Percentiles rank a stretch among this genome's conserved stretches.
Conservation (phyloP, 2,329 filamentous ascomycete genomes). For the Beauveria bassiana region DNA sequence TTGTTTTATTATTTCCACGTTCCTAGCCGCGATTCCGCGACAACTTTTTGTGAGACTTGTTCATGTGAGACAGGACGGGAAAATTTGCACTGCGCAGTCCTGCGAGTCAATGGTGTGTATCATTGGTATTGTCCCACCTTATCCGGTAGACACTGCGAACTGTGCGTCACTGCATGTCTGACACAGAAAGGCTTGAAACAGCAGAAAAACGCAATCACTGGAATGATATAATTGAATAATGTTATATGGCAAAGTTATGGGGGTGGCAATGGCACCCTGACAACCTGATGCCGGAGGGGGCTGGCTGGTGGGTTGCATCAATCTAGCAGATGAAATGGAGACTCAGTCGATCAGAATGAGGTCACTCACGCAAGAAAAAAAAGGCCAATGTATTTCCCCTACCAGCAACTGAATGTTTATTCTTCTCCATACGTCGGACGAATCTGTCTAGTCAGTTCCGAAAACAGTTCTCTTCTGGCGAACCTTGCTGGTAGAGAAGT, state of each 20-base stretch:
- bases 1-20: not conserved
- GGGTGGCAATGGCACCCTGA: too few species aligned
- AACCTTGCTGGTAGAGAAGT: too few species aligned
- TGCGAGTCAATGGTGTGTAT: too few species aligned
- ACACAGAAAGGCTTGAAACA: too few species aligned
- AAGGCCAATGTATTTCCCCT: not conserved
- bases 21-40: not conserved
- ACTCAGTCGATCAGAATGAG: not conserved
- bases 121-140: too few species aligned
- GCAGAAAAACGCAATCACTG: too few species aligned
- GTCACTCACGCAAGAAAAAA: not conserved
- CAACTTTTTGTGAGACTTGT: not conserved
- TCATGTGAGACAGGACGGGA: not conserved
- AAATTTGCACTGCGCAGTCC: not conserved
- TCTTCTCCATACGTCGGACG: not conserved
- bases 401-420: not conserved
- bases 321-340: not conserved
- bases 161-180: too few species aligned
- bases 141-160: too few species aligned
- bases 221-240: not conserved
- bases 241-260: too few species aligned
- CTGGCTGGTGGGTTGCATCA: not conserved
- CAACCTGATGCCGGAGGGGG: not conserved
- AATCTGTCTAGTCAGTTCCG: too few species aligned
- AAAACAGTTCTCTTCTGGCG: too few species aligned